Base-by-base conservation (phyloP, 495 filamentous ascomycete species). In the Parathielavia hyrcaniae region DNA sequence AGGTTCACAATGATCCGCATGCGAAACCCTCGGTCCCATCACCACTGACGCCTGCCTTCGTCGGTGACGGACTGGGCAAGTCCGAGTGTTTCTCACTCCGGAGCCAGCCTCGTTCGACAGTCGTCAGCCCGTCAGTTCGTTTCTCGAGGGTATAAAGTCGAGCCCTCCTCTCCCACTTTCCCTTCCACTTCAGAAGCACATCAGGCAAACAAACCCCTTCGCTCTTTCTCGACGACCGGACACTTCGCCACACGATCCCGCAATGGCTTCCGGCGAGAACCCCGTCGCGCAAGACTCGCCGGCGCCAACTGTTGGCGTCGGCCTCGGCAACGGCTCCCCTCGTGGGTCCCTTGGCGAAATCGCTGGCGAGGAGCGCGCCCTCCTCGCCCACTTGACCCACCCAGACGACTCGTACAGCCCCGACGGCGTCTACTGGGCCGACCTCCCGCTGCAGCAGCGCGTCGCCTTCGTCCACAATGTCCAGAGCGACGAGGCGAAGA, bases 341-440 rank as follows among this genome's bases (percentile, higher is more conserved):
- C n/a, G n/a, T n/a, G n/a, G n/a, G n/a, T n/a, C 61, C 75, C 73
- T 10, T 38, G 35, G 5, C 7, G 35, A 5, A 50, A 82, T 83
- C 77, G 79, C 77, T 61, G 69, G 44, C 7, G 73, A 85, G 50
- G 87, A 91, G 74, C 81, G 75, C 65, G 79, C 79, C 61, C 87
- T 89, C 57, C 91, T 95, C 73, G 75, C 83, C 61, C 76, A 81
- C 34, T 70, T 92, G 40, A 84, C 90, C 57, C 84, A 83, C 26
- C 91, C 90, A 5, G 87, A 91, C 61, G 91, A 96, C 73, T 85
- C 79, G 66, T 95, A 91, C 70, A 86, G 84, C 46, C 65, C 69
- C 30, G 79, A 91, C n/a, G 90, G 91, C 55, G 76, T 79, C 55
- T 96, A 96, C 77, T 96, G 89, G 89, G 91, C 89, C 12, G 91